Evolutionary conservation across 2,329 filamentous ascomycete species (phyloP), one percentile per base, ranked within the genome.

Genomic region (Clarireedia hainanense): DNA sequence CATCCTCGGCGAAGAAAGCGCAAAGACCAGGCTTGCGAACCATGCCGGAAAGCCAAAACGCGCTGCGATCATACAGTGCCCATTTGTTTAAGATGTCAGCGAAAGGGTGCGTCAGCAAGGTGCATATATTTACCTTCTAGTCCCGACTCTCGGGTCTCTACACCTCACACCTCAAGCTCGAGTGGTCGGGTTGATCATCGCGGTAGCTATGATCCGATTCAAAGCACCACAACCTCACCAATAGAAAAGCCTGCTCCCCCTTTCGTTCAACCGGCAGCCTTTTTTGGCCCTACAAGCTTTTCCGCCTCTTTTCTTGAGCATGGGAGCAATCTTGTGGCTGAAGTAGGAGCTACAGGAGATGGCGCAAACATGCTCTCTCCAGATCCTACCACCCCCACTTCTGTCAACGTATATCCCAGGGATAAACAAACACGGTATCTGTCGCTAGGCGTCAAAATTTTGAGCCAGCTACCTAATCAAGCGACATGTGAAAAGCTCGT

Each of bases 1-100:
- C 24, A 15, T 2, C 37, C 49, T 34, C 49, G 49, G 23, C 37
- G 37, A 9, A 51, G 37, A 42, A 51, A 51, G 27, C 49, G 49
- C 27, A 51, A 42, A 43, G 49, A 51, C 42, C 37, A 51, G 27
- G 37, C 49, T 4, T 51, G 37, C 27, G 49, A 51, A 23, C 49
- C 37, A 9, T 51, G 49, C 27, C 36, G 49, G 1, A 51, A 43
- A 26, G 37, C 36, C 5, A 51, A 51, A 27, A 51, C 15, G 9
- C 37, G 49, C 6, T 51, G 37, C 23, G 49, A 43, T 40, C 37
- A 51, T 23, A 51, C 49, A 26, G 20, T 17, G 12, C 49, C 39
- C 9, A 51, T 51, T 17, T 51, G 49, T 5, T 43, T 51, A 40
- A 26, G 49, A 20, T 43, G 49, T 20, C 37, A 51, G 42, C 37